Evolutionary conservation across 352 stramenopile genomes (phyloP).

Genomic region (Pythium biforme): DNA sequence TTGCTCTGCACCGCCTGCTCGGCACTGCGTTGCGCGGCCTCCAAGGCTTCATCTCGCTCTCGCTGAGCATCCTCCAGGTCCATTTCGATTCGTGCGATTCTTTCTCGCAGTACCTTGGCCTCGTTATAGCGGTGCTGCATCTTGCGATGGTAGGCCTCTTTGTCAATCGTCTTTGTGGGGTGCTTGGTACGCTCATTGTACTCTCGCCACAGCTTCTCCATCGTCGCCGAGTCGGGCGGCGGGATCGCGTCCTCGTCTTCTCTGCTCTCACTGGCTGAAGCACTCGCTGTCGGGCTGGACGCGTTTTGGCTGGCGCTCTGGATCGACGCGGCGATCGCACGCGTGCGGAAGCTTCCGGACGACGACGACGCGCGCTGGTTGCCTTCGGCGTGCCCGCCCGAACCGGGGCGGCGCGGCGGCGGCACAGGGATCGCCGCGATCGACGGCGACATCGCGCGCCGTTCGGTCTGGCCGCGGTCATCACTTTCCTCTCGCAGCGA

Average conservation of each 20-base stretch:
- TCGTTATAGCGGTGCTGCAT: constrained; percentile 76
- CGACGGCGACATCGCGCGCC: constrained; percentile 22
- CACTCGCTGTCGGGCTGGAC: background rate
- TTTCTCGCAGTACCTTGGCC: constrained; percentile 49
- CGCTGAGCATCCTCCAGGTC: constrained; percentile 33
- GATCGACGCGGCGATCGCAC: constrained; percentile 10
- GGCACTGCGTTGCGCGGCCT: constrained; percentile 10
- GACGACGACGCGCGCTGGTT: constrained; percentile 29
- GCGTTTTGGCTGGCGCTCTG: background rate
- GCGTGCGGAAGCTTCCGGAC: constrained; percentile 27
- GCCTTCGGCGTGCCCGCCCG: constrained; percentile 19
- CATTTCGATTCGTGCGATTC: constrained; percentile 43
- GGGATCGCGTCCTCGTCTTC: constrained; percentile 13
- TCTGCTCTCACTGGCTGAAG: background rate
- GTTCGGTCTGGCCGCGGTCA: constrained; percentile 12
- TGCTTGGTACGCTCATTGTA: constrained; percentile 50
- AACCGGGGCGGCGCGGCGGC: constrained; percentile 24
- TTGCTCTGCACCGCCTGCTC: constrained; percentile 6
- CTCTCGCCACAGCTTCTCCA: constrained; percentile 64
- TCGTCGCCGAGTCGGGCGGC: constrained; percentile 36
- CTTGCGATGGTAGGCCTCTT: constrained; percentile 59
- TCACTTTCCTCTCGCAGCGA: constrained; percentile 8
- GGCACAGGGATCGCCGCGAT: constrained; percentile 27
- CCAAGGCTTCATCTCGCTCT: constrained; percentile 40
- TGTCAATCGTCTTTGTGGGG: constrained; percentile 43